phyloP scores from a whole-genome alignment of 768 basidiomycete species.

The Lactarius vividus region DNA sequence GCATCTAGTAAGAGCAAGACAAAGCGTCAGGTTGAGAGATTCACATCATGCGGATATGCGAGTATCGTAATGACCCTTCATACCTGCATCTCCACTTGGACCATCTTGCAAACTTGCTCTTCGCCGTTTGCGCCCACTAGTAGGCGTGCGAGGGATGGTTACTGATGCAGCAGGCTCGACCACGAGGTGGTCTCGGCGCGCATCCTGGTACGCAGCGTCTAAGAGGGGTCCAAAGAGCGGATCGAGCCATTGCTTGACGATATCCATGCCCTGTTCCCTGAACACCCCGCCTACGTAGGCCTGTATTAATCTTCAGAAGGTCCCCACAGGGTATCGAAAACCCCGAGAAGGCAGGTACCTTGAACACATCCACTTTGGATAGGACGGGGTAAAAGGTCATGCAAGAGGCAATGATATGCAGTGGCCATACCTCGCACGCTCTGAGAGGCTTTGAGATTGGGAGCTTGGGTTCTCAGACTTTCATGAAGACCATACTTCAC shows the following conservation, averaged over 20 bases:
- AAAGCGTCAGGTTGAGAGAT: not conserved
- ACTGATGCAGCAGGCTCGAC: not conserved
- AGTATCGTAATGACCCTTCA: not conserved
- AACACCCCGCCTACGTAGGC: constrained; percentile 22
- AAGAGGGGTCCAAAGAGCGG: constrained; percentile 6
- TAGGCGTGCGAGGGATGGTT: not conserved
- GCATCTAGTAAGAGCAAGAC: not conserved
- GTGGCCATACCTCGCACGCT: constrained; percentile 5
- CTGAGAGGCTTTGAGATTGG: not conserved
- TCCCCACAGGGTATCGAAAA: not conserved
- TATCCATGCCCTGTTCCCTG: constrained; percentile 15
- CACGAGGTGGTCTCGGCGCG: not conserved
- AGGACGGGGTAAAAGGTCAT: not conserved
- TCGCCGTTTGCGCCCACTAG: not conserved
- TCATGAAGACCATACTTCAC: constrained; percentile 9
- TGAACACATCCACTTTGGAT: constrained; percentile 18
- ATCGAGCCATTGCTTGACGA: constrained; percentile 11
- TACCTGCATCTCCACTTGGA: not conserved
- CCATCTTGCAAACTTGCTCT: not conserved
- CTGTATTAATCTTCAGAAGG: not conserved
- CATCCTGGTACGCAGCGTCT: constrained; percentile 2
- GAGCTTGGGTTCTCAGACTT: not conserved
- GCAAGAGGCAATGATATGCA: not conserved
- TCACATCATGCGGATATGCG: not conserved
- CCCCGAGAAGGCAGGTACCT: constrained; percentile 2